phyloP scores from a whole-genome alignment of 177 flowering plant species.

The Vitis hybrid region DNA sequence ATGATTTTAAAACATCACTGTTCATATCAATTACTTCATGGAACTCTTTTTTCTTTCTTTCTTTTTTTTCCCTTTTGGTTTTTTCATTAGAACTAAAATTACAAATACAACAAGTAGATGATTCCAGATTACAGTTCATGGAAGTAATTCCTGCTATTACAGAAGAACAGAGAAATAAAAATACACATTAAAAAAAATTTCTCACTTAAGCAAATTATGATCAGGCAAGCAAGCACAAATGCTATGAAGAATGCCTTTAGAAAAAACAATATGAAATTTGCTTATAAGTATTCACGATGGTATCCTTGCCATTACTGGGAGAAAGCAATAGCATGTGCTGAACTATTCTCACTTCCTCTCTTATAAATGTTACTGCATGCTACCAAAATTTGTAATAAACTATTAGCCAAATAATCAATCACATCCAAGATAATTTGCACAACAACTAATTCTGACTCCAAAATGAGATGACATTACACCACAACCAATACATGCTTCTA shows the following conservation, averaged over 20 bases:
- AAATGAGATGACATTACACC: too few species aligned
- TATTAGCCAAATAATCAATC: not conserved
- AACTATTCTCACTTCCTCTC: not conserved
- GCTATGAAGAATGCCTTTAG: too few species aligned
- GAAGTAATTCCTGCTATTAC: not conserved
- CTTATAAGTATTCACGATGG: not conserved
- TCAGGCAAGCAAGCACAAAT: too few species aligned
- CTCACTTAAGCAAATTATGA: too few species aligned
- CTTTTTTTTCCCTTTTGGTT: not conserved
- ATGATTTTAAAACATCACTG: too few species aligned
- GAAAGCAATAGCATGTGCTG: not conserved
- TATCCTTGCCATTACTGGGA: not conserved
- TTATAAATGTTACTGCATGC: not conserved
- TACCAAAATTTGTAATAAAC: not conserved
- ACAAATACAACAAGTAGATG: not conserved
- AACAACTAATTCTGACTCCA: not conserved
- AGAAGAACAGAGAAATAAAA: not conserved
- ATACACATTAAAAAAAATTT: not conserved
- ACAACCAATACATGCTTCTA: not conserved
- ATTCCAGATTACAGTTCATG: not conserved
- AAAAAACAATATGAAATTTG: too few species aligned
- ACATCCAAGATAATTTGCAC: not conserved
- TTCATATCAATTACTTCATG: not conserved
- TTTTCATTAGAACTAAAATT: too few species aligned
- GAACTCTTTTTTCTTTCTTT: not conserved